Conservation (phyloP, 2,329 filamentous ascomycete genomes). For the Claviceps sp. region DNA sequence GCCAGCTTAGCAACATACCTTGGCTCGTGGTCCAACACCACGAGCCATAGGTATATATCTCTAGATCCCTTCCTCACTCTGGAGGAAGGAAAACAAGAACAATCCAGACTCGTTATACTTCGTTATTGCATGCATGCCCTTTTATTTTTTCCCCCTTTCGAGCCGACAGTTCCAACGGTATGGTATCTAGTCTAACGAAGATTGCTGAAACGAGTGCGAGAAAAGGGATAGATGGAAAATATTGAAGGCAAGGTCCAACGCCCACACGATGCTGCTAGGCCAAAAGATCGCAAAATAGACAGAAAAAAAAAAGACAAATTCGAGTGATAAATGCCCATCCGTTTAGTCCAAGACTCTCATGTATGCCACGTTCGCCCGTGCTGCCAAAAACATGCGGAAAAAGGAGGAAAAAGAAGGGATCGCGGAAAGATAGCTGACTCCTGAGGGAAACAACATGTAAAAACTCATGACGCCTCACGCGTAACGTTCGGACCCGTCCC, state of each 20-base stretch:
- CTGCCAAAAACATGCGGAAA: not conserved
- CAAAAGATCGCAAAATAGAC: too few species aligned
- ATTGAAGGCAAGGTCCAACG: not conserved
- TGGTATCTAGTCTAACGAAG: not conserved
- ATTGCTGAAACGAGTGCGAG: not conserved
- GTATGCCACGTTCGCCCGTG: not conserved
- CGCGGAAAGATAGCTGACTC: too few species aligned
- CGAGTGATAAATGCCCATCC: not conserved
- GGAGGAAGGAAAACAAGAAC: too few species aligned
- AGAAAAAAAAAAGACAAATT: not conserved
- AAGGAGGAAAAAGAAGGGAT: not conserved
- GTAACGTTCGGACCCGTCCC: slow-evolving; percentile 46
- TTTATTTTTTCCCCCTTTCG: too few species aligned
- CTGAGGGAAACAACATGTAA: not conserved
- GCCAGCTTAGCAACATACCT: too few species aligned
- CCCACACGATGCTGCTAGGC: not conserved
- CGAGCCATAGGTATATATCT: too few species aligned
- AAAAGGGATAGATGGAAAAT: not conserved
- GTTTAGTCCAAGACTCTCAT: not conserved
- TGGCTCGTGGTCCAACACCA: too few species aligned
- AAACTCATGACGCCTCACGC: slow-evolving; percentile 11
- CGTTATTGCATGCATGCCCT: too few species aligned
- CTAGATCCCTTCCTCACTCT: too few species aligned
- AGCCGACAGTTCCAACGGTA: too few species aligned
- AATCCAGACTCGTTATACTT: too few species aligned